phyloP scores from a whole-genome alignment of 2,329 filamentous ascomycete genomes.

The Xylariomycetidae sp. region DNA sequence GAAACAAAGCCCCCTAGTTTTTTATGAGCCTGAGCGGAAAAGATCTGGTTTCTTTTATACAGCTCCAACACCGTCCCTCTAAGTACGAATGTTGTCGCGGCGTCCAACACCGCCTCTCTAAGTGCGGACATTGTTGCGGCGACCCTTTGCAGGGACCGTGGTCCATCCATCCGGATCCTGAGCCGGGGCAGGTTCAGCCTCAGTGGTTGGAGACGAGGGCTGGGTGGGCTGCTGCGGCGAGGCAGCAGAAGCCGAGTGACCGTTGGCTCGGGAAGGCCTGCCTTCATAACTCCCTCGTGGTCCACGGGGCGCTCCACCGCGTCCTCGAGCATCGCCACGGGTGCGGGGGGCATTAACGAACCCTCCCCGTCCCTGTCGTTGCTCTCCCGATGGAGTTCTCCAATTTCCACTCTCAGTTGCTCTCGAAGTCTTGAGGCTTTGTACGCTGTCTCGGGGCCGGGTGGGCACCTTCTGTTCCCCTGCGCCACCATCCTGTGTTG shows the following conservation, averaged over 20 bases:
- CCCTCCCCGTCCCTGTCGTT: conserved; percentile 30
- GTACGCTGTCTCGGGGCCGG: conserved; percentile 38
- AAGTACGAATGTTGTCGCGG: too few relatives aligned
- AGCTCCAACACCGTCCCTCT: conserved; percentile 3
- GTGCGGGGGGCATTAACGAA: conserved; percentile 28
- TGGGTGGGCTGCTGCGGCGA: conserved; percentile 32
- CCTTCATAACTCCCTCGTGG: conserved; percentile 41
- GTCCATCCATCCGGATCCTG: conserved; percentile 62
- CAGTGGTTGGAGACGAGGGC: conserved; percentile 17
- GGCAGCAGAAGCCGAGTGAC: conserved; percentile 29
- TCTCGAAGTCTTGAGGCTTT: conserved; percentile 48
- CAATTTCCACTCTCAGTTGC: conserved; percentile 57
- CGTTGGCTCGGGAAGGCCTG: conserved; percentile 46
- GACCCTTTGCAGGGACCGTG: conserved; percentile 44
- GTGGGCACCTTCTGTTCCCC: conserved; percentile 45
- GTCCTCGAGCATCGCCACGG: conserved; percentile 30
- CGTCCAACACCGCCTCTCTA: too few relatives aligned
- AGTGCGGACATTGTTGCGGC: conserved; percentile 25
- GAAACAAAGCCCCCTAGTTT: conserved; percentile 8
- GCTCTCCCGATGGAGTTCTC: conserved; percentile 48
- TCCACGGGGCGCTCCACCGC: conserved; percentile 40
- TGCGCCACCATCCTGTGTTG: conserved; percentile 30
- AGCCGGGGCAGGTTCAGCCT: conserved; percentile 31
- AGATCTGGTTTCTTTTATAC: conserved; percentile 24
- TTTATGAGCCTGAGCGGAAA: conserved; percentile 16